phyloP scores from a whole-genome alignment of 257 asterid genomes.

The Cordia subcordata region DNA sequence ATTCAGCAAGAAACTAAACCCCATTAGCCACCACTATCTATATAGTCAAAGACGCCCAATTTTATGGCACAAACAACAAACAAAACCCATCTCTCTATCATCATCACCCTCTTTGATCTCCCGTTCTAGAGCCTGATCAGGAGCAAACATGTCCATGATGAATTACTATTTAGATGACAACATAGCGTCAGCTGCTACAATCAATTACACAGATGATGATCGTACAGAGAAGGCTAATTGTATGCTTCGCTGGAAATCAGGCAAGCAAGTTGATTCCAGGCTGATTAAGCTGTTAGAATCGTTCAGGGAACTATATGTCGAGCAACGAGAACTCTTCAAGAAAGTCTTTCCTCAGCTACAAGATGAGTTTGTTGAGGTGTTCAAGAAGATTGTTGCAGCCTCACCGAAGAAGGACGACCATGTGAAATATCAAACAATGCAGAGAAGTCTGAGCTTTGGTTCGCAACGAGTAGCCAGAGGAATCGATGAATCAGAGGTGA shows the following conservation, averaged over 20 bases:
- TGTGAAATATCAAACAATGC: not conserved
- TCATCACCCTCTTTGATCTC: too few relatives aligned
- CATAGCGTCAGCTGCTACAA: too few relatives aligned
- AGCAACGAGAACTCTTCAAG: conserved; percentile 13
- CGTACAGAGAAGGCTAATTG: too few relatives aligned
- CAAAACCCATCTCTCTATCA: too few relatives aligned
- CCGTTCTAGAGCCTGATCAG: too few relatives aligned
- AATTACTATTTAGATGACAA: too few relatives aligned
- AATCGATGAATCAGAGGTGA: not conserved
- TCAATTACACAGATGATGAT: too few relatives aligned
- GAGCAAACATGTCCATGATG: too few relatives aligned
- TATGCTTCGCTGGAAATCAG: conserved; percentile 20
- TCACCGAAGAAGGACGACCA: not conserved
- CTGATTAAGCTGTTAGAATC: conserved; percentile 16
- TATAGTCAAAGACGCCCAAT: too few relatives aligned
- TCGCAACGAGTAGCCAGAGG: not conserved
- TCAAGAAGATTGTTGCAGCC: conserved; percentile 9
- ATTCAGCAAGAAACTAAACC: too few relatives aligned
- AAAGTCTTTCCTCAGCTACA: conserved; percentile 12
- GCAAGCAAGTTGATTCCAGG: conserved; percentile 10
- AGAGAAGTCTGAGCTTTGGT: conserved; percentile 20
- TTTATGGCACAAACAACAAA: too few relatives aligned
- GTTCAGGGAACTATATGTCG: conserved; percentile 11
- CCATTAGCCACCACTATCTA: too few relatives aligned
- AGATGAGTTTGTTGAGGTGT: conserved; percentile 12